Conservation (phyloP, 192 early-diverging fungal genomes). For the Backusella sp. region DNA sequence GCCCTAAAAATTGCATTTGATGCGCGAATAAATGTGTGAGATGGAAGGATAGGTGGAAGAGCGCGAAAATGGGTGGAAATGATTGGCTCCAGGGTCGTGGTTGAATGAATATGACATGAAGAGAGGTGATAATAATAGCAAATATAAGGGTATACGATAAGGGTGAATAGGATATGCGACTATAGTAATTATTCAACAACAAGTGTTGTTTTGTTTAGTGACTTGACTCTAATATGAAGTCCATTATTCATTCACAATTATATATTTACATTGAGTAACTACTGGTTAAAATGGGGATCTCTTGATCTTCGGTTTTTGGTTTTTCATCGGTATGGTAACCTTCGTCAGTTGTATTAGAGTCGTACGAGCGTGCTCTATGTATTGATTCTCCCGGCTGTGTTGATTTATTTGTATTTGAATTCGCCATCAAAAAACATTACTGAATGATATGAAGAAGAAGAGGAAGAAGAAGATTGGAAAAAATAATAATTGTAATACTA, state of each 20-base stretch:
- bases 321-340: constrained; percentile 3
- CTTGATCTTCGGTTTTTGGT: background rate
- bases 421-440: constrained; percentile 2
- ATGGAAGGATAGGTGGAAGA: constrained; percentile 41
- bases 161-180: constrained; percentile 36
- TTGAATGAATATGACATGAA: constrained; percentile 13
- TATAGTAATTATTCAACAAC: background rate
- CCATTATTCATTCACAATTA: background rate
- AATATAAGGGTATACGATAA: constrained; percentile 33
- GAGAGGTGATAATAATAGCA: constrained; percentile 15
- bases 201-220: background rate
- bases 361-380: background rate
- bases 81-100: constrained; percentile 24
- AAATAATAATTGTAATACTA: background rate
- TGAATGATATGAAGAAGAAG: background rate
- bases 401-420: background rate
- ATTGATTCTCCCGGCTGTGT: background rate
- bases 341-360: background rate
- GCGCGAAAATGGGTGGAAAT: constrained; percentile 31
- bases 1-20: constrained; percentile 34
- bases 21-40: constrained; percentile 43
- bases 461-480: background rate
- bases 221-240: background rate
- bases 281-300: background rate
- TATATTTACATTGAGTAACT: background rate